These are phyloP conservation scores for Noccaea caerulescens DNA, from an alignment of 345 rosid genomes.

Conservation along the genomic window DNA sequence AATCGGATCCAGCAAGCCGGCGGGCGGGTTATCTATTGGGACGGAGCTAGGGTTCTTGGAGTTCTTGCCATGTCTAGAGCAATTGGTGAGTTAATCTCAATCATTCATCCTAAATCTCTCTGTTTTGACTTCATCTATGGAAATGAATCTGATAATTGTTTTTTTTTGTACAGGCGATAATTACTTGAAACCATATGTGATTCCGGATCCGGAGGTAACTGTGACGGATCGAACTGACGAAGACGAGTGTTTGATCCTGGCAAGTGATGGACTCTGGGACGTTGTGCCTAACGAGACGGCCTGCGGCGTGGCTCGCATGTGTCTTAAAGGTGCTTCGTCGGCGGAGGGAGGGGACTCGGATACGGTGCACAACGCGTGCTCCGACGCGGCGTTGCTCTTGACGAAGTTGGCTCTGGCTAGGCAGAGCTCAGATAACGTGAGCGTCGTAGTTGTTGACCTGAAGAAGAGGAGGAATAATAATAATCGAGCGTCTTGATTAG, in stretches of 20 bases:
- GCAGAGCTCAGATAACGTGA: conserved; percentile 86
- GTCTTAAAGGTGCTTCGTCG: conserved; percentile 46
- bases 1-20: conserved; percentile 71
- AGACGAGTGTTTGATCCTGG: conserved; percentile 83
- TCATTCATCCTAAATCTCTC: not conserved
- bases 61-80: conserved; percentile 93
- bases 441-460: conserved; percentile 87
- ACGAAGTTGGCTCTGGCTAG: conserved; percentile 82
- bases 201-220: conserved; percentile 80
- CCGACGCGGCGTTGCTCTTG: conserved; percentile 72
- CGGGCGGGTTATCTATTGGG: conserved; percentile 91
- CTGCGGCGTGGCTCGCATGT: conserved; percentile 77
- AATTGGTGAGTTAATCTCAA: conserved; percentile 55
- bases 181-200: conserved; percentile 89
- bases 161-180: conserved; percentile 56
- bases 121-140: not conserved
- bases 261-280: conserved; percentile 94
- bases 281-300: conserved; percentile 87
- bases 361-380: conserved; percentile 58
- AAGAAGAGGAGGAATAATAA: conserved; percentile 42
- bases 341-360: conserved; percentile 2
- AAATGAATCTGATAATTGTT: not conserved
- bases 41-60: conserved; percentile 85
- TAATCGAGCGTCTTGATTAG: conserved; percentile 8
- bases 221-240: conserved; percentile 62